Evolutionary conservation across 192 early-diverging fungal genomes (phyloP), one percentile per base, ranked within the genome.

Genomic region (Bifiguratus adelaidae): DNA sequence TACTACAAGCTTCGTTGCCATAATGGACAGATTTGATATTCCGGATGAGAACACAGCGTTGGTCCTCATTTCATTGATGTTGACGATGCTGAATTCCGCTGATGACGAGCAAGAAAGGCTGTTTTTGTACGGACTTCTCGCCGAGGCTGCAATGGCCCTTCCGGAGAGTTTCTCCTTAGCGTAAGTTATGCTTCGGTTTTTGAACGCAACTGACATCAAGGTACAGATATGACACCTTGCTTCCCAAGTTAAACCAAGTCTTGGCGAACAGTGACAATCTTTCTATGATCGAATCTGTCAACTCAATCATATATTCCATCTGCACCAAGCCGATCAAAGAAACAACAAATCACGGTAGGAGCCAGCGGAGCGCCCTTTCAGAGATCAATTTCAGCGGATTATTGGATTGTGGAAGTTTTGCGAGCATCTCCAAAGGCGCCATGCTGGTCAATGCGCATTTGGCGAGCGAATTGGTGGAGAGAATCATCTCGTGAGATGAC

Each of bases 121-220:
- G 20, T 87, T 78, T 42, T 60, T 90, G 8, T 90, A 88, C 37
- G 74, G 73, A 5, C 80, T 84, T 57, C 53, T 90, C 22, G 72
- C 82, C 7, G 81, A 86, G 55, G 78, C 80, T 22, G 77, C 87
- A 0, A 52, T 60, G 9, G 58, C 71, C 7, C 65, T 72, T 8
- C 87, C 85, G 16, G 73, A 83, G 29, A 69, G 78, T n/a, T 81
- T 89, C 53, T 53, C 68, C 6, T 52, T 85, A 22, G 67, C 88
- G 77, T 85, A 78, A 78, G 76, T 73, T 12, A 18, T n/a, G n/a
- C n/a, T n/a, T n/a, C n/a, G 20, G 38, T 40, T 19, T 30, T 33
- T 46, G n/a, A 38, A 2, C 19, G 0, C n/a, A n/a, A n/a, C n/a
- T n/a, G n/a, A n/a, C n/a, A n/a, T n/a, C n/a, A n/a, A n/a, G n/a